Base-by-base conservation (phyloP, 805 yeast species). In the Wickerhamomyces bovis region DNA sequence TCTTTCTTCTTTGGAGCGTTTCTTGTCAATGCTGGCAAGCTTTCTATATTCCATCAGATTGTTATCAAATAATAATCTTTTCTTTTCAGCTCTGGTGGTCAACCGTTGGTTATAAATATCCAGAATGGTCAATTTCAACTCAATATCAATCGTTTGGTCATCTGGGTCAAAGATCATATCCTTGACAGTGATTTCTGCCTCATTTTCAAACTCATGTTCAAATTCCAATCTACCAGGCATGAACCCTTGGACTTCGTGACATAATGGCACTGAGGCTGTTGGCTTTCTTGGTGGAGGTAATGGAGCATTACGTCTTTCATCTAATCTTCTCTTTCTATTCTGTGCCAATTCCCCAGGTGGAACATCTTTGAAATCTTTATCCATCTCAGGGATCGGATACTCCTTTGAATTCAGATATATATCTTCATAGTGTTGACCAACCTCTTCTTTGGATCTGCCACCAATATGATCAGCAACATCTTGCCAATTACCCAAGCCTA, bases 191-290 rank as follows among this genome's bases (percentile, higher is more conserved):
- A 84, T 74, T 66, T 94, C 99, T 0, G 99, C 98, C 46, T 94
- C 99, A 58, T 94, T 94, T 63, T 94, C 99, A 36, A 86, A 89
- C 64, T 94, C 99, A 49, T 84, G 88, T 59, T 94, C 99, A 64
- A 94, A 94, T 65, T 94, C 99, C 51, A 94, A 71, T 60, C 99
- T 80, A 39, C 98, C 99, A 36, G 99, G 99, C 99, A 94, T 94
- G 63, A 83, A 94, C 3, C 97, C 97, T 64, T 94, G 98, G 51
- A 94, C 80, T 59, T 95, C 98, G 61, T 95, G 97, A 68, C 98
- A 90, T 47, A 94, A 76, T 0, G 99, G 99, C 7, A 86, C 92
- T 7, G 97, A 89, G 0, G 97, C 90, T 41, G 86, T 81, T 6
- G 95, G 89, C 62, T 92, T 94, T 50, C 82, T 80, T 44, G 89